Conservation (phyloP, 1,139 yeast genomes). For the Protomyces arabidopsidicola region DNA sequence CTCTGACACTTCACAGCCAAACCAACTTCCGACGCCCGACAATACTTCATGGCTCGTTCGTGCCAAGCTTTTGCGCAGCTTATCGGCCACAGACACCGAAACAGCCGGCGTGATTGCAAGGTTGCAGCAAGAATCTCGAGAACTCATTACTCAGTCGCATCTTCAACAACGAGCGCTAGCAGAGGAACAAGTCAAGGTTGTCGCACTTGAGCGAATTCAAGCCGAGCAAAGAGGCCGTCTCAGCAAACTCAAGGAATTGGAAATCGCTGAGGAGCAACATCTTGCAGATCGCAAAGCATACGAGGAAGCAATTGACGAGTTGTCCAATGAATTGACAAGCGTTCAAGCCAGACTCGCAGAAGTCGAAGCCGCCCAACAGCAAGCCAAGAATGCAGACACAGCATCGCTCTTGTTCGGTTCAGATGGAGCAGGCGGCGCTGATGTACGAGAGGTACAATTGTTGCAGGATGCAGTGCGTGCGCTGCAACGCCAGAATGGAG, state of each 20-base stretch:
- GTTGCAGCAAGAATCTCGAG: conserved; percentile 19
- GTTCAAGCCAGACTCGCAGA: background rate
- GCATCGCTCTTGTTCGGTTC: background rate
- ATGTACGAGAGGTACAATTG: background rate
- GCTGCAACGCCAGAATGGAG: background rate
- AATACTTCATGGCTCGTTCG: background rate
- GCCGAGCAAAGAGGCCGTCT: conserved; percentile 1
- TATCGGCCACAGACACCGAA: background rate
- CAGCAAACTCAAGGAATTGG: conserved; percentile 6
- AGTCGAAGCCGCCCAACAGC: background rate
- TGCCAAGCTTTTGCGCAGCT: background rate
- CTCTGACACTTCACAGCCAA: background rate
- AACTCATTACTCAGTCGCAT: conserved; percentile 20
- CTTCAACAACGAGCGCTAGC: conserved; percentile 30
- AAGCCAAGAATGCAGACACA: background rate
- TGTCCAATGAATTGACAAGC: background rate
- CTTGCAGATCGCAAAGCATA: conserved; percentile 4
- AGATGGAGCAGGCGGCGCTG: background rate
- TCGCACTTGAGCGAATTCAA: conserved; percentile 26
- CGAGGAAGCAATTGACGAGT: conserved; percentile 8
- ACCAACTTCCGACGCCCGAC: background rate
- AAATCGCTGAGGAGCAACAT: background rate
- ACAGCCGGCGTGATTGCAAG: background rate
- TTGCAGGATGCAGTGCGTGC: background rate
- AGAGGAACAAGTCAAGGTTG: conserved; percentile 29